A percentile compares a stretch with the other conserved stretches of the same genome.
Evolutionary conservation across 495 filamentous ascomycete genomes (phyloP).

Genomic region (Xylaria palmicola): DNA sequence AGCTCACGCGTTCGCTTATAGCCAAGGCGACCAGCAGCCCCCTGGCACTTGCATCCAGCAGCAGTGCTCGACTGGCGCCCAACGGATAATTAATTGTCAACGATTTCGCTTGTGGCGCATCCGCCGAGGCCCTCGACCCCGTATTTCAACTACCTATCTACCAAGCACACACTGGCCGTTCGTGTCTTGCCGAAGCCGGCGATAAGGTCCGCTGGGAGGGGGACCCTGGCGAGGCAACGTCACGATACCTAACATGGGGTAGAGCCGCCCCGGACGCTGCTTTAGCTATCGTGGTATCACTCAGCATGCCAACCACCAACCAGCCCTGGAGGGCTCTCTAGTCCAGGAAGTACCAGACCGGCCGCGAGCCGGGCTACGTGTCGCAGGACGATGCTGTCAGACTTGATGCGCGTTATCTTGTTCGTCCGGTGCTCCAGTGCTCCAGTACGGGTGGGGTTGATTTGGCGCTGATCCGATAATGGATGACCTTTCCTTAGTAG

Average conservation of each 20-base stretch:
- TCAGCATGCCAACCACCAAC: neutral
- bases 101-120: neutral
- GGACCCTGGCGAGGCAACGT: neutral
- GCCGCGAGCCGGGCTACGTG: neutral
- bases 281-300: conserved; percentile 6
- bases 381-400: neutral
- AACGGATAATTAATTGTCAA: neutral
- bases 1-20: too few species aligned
- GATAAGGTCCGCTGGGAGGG: conserved; percentile 7
- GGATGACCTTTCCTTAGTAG: neutral
- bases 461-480: conserved; percentile 4
- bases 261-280: neutral
- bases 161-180: too few species aligned
- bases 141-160: neutral
- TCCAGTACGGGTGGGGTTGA: neutral
- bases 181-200: conserved; percentile 12
- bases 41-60: neutral
- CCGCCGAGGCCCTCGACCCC: neutral
- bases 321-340: too few species aligned
- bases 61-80: too few species aligned
- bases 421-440: neutral
- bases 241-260: neutral
- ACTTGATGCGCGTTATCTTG: neutral
- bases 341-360: too few species aligned
- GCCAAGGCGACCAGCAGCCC: too few species aligned